Evolutionary conservation across 2,329 filamentous ascomycete genomes (phyloP).

Genomic region (Cucurbitaria berberidis): DNA sequence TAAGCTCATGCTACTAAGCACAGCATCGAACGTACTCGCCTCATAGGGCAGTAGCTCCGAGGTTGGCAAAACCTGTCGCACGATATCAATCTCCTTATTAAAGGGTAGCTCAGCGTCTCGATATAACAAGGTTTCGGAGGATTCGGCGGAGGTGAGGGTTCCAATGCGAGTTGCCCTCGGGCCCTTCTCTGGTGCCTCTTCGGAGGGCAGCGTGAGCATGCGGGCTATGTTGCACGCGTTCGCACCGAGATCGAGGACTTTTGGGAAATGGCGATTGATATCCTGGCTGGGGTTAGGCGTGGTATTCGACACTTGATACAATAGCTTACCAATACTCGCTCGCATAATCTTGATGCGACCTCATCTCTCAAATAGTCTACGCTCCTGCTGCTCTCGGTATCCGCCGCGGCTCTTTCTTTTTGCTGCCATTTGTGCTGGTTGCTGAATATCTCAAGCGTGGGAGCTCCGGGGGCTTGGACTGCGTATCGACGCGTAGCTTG

Average conservation of each 20-base stretch:
- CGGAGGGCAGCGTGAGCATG: constrained; percentile 68
- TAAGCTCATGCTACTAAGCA: constrained; percentile 85
- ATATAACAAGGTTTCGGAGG: constrained; percentile 77
- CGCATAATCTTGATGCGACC: constrained; percentile 81
- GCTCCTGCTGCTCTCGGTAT: constrained; percentile 74
- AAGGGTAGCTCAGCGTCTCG: constrained; percentile 78
- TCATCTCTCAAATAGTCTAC: constrained; percentile 95
- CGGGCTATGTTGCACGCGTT: constrained; percentile 94
- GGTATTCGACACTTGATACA: background rate
- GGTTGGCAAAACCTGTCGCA: constrained; percentile 74
- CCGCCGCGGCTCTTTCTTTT: constrained; percentile 80
- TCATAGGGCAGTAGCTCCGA: constrained; percentile 79
- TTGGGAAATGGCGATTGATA: constrained; percentile 85
- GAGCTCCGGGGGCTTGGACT: constrained; percentile 75
- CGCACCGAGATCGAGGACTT: constrained; percentile 89
- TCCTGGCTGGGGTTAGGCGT: constrained; percentile 63
- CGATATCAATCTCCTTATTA: constrained; percentile 75
- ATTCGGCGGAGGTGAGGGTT: constrained; percentile 80
- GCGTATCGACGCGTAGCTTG: constrained; percentile 67
- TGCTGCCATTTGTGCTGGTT: constrained; percentile 85
- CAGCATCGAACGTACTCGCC: constrained; percentile 81
- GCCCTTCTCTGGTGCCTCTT: constrained; percentile 66
- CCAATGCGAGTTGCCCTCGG: constrained; percentile 75
- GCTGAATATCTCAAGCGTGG: constrained; percentile 91
- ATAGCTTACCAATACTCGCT: constrained; percentile 74